A percentile compares a stretch with the other conserved stretches of the same genome.
Evolutionary conservation across 2,329 filamentous ascomycete species (phyloP).

Genomic region (Calonectria fujianensis): DNA sequence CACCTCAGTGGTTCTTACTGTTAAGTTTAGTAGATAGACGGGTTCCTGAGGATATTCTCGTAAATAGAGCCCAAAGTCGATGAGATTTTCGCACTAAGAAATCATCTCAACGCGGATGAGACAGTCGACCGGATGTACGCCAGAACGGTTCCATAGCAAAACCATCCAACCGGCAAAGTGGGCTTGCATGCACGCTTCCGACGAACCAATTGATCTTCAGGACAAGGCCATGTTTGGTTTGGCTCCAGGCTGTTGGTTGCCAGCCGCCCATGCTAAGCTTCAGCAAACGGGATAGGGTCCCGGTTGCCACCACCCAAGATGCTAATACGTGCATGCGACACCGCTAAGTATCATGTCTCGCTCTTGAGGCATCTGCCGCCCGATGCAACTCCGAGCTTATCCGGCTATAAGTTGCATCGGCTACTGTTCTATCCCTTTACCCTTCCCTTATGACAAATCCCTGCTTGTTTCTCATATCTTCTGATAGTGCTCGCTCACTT

Average conservation of each 20-base stretch:
- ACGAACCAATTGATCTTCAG: conserved; percentile 44
- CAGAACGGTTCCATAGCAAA: conserved; percentile 37
- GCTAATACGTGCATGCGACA: not conserved
- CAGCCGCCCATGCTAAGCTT: conserved; percentile 36
- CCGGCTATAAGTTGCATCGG: not conserved
- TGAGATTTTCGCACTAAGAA: not conserved
- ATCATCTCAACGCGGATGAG: not conserved
- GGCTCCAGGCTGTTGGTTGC: conserved; percentile 47
- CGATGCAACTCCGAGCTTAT: conserved; percentile 1
- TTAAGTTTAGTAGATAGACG: not conserved
- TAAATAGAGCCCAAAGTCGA: not conserved
- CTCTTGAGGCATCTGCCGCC: not conserved
- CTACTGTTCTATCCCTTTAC: not conserved
- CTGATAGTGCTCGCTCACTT: not conserved
- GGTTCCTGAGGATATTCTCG: too few species aligned
- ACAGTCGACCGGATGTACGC: conserved; percentile 35
- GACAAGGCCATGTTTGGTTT: conserved; percentile 47
- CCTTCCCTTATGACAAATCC: not conserved
- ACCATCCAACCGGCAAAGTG: conserved; percentile 41
- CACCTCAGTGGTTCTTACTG: not conserved
- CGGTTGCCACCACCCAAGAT: conserved; percentile 24
- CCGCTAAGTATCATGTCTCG: not conserved
- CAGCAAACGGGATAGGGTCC: conserved; percentile 31
- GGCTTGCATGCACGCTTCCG: conserved; percentile 40
- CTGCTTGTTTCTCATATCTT: not conserved